These are phyloP conservation scores for Aspergillus haitiensis DNA, from an alignment of 495 filamentous ascomycete genomes.

Conservation along the genomic window DNA sequence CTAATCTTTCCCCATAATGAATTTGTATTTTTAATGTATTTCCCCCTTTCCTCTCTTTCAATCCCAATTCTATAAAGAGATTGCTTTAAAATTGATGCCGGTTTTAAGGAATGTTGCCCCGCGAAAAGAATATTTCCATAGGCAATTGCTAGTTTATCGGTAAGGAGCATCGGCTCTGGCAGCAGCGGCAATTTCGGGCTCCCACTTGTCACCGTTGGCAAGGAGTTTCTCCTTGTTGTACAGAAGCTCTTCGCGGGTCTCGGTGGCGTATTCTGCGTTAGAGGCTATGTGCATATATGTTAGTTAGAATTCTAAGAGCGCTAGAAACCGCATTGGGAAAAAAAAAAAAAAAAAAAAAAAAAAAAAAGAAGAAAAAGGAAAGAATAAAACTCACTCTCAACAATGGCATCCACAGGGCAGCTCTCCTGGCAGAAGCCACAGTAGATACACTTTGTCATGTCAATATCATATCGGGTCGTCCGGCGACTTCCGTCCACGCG, in stretches of 20 bases:
- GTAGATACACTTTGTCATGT: conserved; percentile 99
- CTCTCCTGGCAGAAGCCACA: conserved; percentile 99
- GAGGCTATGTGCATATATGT: conserved; percentile 52
- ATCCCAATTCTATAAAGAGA: conserved; percentile 16
- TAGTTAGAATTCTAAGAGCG: conserved; percentile 19
- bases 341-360: not conserved
- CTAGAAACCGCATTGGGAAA: not conserved
- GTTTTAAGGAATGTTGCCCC: not conserved
- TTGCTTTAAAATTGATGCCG: conserved; percentile 1
- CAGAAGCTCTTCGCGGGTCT: conserved; percentile 93
- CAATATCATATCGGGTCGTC: conserved; percentile 97
- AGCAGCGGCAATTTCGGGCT: conserved; percentile 89
- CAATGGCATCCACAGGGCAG: conserved; percentile 97
- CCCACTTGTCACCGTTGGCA: conserved; percentile 94
- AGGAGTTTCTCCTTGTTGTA: conserved; percentile 99
- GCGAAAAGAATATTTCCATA: not conserved
- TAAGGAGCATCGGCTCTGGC: conserved; percentile 88
- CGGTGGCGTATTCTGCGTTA: conserved; percentile 96
- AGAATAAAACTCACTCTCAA: conserved; percentile 70
- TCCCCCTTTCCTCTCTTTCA: conserved; percentile 12
- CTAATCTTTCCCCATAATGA: conserved; percentile 21
- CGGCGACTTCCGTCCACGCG: conserved; percentile 90
- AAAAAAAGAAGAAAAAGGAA: conserved; percentile 6
- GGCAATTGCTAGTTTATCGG: conserved; percentile 54
- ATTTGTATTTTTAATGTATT: conserved; percentile 11